Conservation (phyloP, 352 stramenopile species). For the Globisporangium alternatum region DNA sequence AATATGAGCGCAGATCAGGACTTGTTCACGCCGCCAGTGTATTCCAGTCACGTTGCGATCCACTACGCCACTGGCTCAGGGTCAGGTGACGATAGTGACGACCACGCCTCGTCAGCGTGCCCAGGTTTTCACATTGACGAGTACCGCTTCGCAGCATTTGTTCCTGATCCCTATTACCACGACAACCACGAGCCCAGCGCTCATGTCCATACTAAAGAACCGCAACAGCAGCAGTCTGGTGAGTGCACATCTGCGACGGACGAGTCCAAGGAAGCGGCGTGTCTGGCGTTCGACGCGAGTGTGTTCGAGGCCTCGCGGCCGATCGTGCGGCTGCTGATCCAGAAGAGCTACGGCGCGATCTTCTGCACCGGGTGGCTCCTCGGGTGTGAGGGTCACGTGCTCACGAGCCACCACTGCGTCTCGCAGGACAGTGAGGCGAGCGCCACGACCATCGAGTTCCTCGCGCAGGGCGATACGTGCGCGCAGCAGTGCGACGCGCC, state of each 20-base stretch:
- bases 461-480: constrained; percentile 29
- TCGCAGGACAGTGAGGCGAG: constrained; percentile 25
- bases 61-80: constrained; percentile 16
- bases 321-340: constrained; percentile 40
- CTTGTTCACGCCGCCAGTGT: constrained; percentile 26
- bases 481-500: constrained; percentile 23
- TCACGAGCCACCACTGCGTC: constrained; percentile 66
- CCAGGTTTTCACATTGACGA: constrained; percentile 38
- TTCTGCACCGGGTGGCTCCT: constrained; percentile 57
- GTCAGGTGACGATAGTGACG: background rate
- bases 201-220: background rate
- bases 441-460: constrained; percentile 42
- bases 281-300: constrained; percentile 15
- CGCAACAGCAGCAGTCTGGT: background rate
- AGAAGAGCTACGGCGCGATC: constrained; percentile 34
- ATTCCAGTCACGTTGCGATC: constrained; percentile 6
- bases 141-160: constrained; percentile 23
- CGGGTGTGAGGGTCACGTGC: constrained; percentile 48
- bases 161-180: background rate
- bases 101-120: constrained; percentile 7
- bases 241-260: constrained; percentile 19
- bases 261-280: constrained; percentile 27
- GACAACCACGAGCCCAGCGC: background rate
- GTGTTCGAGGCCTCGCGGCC: constrained; percentile 23
- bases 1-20: background rate